These are phyloP conservation scores for Pseudogymnoascus sp. DNA, from an alignment of 2,329 filamentous ascomycete species.

Conservation along the genomic window DNA sequence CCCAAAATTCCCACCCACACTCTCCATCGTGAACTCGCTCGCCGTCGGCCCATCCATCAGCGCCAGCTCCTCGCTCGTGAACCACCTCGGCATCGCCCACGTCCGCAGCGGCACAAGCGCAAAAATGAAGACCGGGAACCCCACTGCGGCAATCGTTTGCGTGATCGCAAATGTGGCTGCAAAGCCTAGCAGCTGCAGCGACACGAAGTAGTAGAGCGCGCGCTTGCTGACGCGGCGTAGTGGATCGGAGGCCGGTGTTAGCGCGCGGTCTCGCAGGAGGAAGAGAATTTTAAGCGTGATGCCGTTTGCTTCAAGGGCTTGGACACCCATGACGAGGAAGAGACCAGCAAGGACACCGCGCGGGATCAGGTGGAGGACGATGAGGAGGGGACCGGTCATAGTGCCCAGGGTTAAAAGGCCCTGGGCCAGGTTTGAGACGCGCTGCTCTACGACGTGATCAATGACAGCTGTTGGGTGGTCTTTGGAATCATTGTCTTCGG, in stretches of 20 bases:
- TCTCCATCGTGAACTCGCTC: slow-evolving; percentile 68
- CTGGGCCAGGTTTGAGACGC: slow-evolving; percentile 69
- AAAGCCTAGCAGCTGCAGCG: slow-evolving; percentile 60
- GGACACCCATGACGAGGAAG: slow-evolving; percentile 79
- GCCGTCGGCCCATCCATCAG: slow-evolving; percentile 67
- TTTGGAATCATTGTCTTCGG: slow-evolving; percentile 47
- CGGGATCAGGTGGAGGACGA: slow-evolving; percentile 69
- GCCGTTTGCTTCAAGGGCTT: slow-evolving; percentile 68
- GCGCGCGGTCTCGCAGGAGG: slow-evolving; percentile 52
- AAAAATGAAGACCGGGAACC: slow-evolving; percentile 69
- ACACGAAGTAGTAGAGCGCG: slow-evolving; percentile 66
- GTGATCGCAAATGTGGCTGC: slow-evolving; percentile 76
- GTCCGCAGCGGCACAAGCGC: slow-evolving; percentile 59
- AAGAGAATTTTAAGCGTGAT: slow-evolving; percentile 70
- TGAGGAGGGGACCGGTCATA: slow-evolving; percentile 66
- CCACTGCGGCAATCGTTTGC: slow-evolving; percentile 73
- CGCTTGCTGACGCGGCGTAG: slow-evolving; percentile 55
- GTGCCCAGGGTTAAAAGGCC: slow-evolving; percentile 71
- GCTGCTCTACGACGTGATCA: slow-evolving; percentile 67
- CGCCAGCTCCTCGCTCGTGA: slow-evolving; percentile 51
- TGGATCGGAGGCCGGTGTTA: slow-evolving; percentile 54
- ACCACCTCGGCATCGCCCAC: slow-evolving; percentile 53
- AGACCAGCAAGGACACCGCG: slow-evolving; percentile 72
- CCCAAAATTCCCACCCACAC: slow-evolving; percentile 54
- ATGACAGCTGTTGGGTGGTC: slow-evolving; percentile 45